phyloP scores from a whole-genome alignment of 768 basidiomycete genomes.

The Lentinula boryana region DNA sequence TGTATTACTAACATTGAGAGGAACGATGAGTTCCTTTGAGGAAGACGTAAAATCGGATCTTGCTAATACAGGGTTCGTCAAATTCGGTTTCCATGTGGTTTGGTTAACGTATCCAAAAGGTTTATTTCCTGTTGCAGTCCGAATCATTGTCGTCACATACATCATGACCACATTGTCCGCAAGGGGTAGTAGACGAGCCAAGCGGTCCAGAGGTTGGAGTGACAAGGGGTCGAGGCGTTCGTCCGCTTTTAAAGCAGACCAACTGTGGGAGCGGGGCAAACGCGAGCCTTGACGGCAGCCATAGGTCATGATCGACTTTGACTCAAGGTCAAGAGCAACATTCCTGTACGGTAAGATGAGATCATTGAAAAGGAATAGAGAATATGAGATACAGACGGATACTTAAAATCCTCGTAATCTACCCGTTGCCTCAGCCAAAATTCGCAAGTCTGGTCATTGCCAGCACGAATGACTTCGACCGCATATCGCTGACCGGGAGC shows the following conservation, averaged over 20 bases:
- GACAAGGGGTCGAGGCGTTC: constrained; percentile 4
- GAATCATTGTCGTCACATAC: constrained; percentile 8
- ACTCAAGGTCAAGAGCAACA: constrained; percentile 4
- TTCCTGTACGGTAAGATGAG: background rate
- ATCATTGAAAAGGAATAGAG: background rate
- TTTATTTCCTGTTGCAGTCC: constrained; percentile 1
- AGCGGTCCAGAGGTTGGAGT: background rate
- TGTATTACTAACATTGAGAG: background rate
- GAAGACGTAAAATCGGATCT: background rate
- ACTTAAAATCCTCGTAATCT: constrained; percentile 1
- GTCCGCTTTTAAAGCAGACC: background rate
- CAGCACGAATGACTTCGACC: background rate
- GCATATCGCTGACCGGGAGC: constrained; percentile 6
- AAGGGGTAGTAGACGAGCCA: background rate
- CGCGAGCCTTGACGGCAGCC: background rate
- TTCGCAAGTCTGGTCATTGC: background rate
- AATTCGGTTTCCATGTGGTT: constrained; percentile 5
- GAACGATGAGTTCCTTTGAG: constrained; percentile 1
- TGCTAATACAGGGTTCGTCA: background rate
- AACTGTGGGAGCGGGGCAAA: background rate
- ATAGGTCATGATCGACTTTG: constrained; percentile 4
- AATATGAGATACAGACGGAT: background rate
- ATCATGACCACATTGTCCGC: constrained; percentile 2
- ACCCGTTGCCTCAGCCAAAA: constrained; percentile 4
- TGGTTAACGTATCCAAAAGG: constrained; percentile 7